Conservation (phyloP, 352 stramenopile genomes). For the Phytophthora foliorum region DNA sequence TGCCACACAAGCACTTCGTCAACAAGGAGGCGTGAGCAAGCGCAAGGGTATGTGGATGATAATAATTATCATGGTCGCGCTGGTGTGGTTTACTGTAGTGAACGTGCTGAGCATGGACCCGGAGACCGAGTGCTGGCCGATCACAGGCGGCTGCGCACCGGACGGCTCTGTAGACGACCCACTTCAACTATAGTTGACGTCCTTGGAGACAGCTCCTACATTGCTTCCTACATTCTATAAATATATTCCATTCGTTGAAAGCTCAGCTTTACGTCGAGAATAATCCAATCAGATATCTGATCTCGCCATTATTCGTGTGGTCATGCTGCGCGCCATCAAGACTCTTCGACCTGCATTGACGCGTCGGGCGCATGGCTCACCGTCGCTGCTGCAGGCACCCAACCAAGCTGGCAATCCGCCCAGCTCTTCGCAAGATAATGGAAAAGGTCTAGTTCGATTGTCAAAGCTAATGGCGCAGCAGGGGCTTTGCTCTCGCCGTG, state of each 20-base stretch:
- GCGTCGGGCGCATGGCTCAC: slow-evolving; percentile 27
- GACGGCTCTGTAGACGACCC: slow-evolving; percentile 5
- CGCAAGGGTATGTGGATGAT: slow-evolving; percentile 47
- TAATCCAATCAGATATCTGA: slow-evolving; percentile 22
- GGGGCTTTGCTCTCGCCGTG: slow-evolving; percentile 82
- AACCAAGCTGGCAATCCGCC: neutral
- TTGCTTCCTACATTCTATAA: neutral
- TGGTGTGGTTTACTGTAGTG: slow-evolving; percentile 56
- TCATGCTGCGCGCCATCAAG: slow-evolving; percentile 35
- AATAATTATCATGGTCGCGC: slow-evolving; percentile 41
- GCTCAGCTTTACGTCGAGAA: neutral
- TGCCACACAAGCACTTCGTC: slow-evolving; percentile 45
- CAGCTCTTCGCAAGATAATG: slow-evolving; percentile 19
- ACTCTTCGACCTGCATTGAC: slow-evolving; percentile 31
- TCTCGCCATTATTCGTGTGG: slow-evolving; percentile 19
- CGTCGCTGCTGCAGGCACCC: slow-evolving; percentile 21
- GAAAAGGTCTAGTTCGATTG: slow-evolving; percentile 58
- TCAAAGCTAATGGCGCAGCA: slow-evolving; percentile 86
- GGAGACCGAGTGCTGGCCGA: slow-evolving; percentile 68
- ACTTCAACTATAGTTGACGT: slow-evolving; percentile 16
- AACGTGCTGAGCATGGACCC: slow-evolving; percentile 69
- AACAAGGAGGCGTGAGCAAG: slow-evolving; percentile 52
- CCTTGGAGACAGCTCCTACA: neutral
- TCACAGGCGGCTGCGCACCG: slow-evolving; percentile 65
- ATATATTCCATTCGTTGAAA: neutral